Evolutionary conservation across 2,329 filamentous ascomycete genomes (phyloP).

Genomic region (Colletotrichum sp.): DNA sequence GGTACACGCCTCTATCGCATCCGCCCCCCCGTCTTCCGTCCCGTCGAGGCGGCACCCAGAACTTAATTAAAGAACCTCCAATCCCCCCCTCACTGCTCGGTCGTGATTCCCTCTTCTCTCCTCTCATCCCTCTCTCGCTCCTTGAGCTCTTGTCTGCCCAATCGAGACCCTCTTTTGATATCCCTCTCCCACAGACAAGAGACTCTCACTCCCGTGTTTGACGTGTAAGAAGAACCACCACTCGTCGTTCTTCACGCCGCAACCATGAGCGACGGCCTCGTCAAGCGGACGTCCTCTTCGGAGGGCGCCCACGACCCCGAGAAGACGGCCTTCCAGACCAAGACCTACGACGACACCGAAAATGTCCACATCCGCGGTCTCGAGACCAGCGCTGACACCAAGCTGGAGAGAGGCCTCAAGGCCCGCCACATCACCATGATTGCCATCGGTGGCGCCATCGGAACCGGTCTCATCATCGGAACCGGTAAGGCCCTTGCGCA

Average conservation of each 20-base stretch:
- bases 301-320: slow-evolving; percentile 26
- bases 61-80: slow-evolving; percentile 15
- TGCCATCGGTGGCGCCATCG: slow-evolving; percentile 78
- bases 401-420: slow-evolving; percentile 58
- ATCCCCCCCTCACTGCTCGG: background rate
- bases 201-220: background rate
- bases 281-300: slow-evolving; percentile 34
- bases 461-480: slow-evolving; percentile 77
- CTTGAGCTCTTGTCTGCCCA: slow-evolving; percentile 1
- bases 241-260: background rate
- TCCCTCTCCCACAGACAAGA: background rate
- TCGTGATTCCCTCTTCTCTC: background rate
- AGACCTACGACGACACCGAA: slow-evolving; percentile 26
- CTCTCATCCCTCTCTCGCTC: slow-evolving; percentile 11
- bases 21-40: background rate
- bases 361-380: slow-evolving; percentile 49
- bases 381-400: slow-evolving; percentile 53
- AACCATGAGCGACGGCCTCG: slow-evolving; percentile 27
- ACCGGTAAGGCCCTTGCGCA: slow-evolving; percentile 60
- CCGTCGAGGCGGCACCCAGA: background rate
- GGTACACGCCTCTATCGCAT: background rate
- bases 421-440: slow-evolving; percentile 63
- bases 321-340: slow-evolving; percentile 25
- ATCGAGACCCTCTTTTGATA: background rate
- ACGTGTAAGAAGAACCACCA: background rate